phyloP scores from a whole-genome alignment of 768 basidiomycete species.

The Suillus subaureus region DNA sequence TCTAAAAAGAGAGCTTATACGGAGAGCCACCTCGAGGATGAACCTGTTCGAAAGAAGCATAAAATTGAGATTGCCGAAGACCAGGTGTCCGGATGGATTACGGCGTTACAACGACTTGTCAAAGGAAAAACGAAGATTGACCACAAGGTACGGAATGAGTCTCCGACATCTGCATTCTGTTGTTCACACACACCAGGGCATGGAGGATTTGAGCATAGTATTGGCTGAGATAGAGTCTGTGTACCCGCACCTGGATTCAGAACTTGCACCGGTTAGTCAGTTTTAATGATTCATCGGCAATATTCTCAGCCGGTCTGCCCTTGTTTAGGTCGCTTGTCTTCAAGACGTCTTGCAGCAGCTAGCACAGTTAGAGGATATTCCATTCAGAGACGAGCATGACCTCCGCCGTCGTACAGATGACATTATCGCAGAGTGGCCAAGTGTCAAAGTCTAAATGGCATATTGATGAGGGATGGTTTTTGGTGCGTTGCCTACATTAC shows the following conservation, averaged over 20 bases:
- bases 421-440: conserved; percentile 19
- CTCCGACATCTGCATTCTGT: not conserved
- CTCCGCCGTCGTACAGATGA: conserved; percentile 25
- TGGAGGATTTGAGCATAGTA: conserved; percentile 28
- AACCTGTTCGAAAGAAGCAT: conserved; percentile 1
- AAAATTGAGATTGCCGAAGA: conserved; percentile 7
- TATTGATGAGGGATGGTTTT: not conserved
- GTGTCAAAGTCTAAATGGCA: not conserved
- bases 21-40: not conserved
- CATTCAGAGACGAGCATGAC: conserved; percentile 31
- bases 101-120: conserved; percentile 31
- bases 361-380: conserved; percentile 30
- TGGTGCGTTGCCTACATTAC: not conserved
- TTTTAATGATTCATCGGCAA: not conserved
- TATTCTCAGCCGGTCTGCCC: not conserved
- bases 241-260: conserved; percentile 16
- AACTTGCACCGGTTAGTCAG: conserved; percentile 19
- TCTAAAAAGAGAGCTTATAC: not conserved
- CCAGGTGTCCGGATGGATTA: conserved; percentile 21
- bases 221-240: conserved; percentile 34
- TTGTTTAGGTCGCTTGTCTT: conserved; percentile 22
- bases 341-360: conserved; percentile 26
- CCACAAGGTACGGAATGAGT: conserved; percentile 17
- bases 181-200: conserved; percentile 18
- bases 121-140: conserved; percentile 27